Base-by-base conservation (phyloP, 768 basidiomycete species). In the Agrocybe pediades region DNA sequence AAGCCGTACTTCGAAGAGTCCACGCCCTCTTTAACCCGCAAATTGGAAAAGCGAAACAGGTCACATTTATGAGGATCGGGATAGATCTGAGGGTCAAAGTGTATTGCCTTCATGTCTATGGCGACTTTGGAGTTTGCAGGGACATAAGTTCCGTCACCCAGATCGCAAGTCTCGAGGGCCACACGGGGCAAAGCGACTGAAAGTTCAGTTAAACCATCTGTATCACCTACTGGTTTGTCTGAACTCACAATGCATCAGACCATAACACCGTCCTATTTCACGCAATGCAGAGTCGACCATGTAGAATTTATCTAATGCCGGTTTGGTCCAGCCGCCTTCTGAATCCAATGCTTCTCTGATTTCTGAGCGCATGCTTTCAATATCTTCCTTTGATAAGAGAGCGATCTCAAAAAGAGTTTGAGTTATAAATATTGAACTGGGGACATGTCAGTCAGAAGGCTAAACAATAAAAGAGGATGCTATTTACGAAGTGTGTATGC, bases 311-410 rank as follows among this genome's bases (percentile, higher is more conserved):
- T 68, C 59, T 24, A 73, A 33, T 6, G 71, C 67, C 19, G 54
- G 56, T 54, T 71, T 73, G 25, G 62, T 74, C 73, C 73, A 73
- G 6, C 71, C 71, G 21, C 68, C 67, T 57, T 74, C 71, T 11
- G 63, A 62, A 19, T 68, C 66, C 9, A 75, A 51, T 4, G 71
- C 71, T 46, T 64, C 59, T n/a, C 51, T 53, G 4, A 75, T 58
- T 58, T 71, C 73, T 41, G 56, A 56, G 53, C 69, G 56, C 44
- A 75, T 70, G 55, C 65, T 56, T 20, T 73, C 64, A 11, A 72
- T 52, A 17, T 69, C 63, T 50, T 64, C 53, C n/a, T 53, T 39
- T 17, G 65, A 51, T 43, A 74, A 57, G 21, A 69, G 49, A 1
- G 68, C 68, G 19, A 74, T 65, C 48, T 74, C 70, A 49, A 73